Conservation (phyloP, 208 protist genomes). For the Leishmania mexicana region DNA sequence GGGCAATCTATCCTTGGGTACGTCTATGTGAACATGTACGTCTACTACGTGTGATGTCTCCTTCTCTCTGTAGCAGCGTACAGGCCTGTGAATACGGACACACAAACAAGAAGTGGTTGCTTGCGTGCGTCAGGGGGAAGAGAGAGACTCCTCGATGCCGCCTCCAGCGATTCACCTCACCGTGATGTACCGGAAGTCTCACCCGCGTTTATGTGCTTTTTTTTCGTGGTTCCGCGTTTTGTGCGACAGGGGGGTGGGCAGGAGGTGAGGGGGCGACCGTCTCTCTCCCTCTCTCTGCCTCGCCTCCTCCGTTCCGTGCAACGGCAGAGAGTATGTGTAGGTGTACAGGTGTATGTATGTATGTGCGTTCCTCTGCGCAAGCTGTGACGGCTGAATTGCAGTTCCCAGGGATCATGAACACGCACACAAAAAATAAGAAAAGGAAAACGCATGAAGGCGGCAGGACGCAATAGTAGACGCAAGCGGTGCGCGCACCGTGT, state of each 20-base stretch:
- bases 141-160: too few species aligned
- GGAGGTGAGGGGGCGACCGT: too few species aligned
- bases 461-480: background rate
- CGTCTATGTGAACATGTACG: slow-evolving; percentile 5
- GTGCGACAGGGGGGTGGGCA: too few species aligned
- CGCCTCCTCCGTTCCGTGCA: background rate
- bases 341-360: background rate
- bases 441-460: background rate
- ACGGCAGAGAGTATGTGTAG: background rate
- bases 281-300: background rate
- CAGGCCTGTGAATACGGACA: background rate
- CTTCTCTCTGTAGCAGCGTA: background rate
- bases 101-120: background rate
- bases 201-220: background rate
- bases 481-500: background rate
- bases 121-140: background rate
- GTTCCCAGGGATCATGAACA: background rate
- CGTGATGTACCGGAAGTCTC: background rate
- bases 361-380: background rate
- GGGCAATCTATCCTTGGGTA: background rate
- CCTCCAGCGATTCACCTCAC: background rate
- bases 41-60: background rate
- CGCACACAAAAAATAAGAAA: background rate
- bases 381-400: background rate
- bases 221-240: background rate